Conservation (phyloP, 108 stramenopile species). For the Skeletonema marinoi region DNA sequence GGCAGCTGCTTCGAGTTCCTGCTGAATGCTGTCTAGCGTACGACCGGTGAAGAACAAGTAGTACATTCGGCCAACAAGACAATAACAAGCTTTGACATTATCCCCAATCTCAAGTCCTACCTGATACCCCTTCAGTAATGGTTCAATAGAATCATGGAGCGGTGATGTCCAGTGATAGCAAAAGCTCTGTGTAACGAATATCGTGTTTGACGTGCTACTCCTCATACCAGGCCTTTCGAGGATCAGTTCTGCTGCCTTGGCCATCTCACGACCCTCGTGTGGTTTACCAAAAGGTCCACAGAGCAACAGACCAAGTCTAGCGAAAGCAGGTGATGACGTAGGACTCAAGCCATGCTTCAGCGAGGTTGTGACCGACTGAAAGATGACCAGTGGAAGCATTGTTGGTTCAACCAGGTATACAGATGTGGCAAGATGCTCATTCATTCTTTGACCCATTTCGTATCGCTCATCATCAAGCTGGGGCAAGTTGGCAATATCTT, state of each 20-base stretch:
- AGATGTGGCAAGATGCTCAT: background rate
- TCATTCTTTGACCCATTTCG: background rate
- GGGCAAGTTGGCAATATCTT: no score
- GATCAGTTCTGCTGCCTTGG: background rate
- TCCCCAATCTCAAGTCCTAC: background rate
- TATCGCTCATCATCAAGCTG: no score
- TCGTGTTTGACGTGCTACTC: background rate
- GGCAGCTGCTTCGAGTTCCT: background rate
- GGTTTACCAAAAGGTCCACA: background rate
- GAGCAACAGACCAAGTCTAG: background rate
- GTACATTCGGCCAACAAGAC: background rate
- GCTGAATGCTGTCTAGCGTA: background rate
- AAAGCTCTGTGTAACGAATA: background rate
- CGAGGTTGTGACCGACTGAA: background rate
- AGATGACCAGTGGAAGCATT: background rate
- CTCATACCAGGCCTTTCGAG: no score
- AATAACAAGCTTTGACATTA: background rate
- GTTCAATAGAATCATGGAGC: background rate
- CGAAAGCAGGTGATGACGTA: background rate
- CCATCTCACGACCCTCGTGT: no score
- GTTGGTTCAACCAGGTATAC: background rate
- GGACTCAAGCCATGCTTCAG: no score
- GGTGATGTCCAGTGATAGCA: background rate
- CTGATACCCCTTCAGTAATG: no score
- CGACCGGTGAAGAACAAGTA: background rate